Base-by-base conservation (phyloP, 2,329 filamentous ascomycete genomes). In the Aspergillus bombycis region DNA sequence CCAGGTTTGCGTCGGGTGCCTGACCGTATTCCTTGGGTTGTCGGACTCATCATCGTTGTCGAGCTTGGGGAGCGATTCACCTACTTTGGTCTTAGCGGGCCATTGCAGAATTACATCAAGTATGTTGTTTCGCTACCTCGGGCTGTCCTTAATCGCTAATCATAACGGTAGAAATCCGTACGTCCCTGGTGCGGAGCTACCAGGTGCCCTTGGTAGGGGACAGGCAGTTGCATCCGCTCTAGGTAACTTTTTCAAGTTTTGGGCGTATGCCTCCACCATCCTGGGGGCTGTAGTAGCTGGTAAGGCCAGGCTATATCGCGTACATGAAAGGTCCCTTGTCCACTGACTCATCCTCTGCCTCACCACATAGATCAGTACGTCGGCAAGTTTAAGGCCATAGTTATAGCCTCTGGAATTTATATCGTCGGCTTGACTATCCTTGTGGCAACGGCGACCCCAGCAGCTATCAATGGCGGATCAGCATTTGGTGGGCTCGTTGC, bases 331-430 rank as follows among this genome's bases (percentile, higher is more conserved):
- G 19, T 21, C 19, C 21, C 19, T 23, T 21, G 43, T 12, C n/a
- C 43, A 46, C 43, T 46, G n/a, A 46, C 43, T 60, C 23, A 43
- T n/a, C 2, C 0, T 54, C 21, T 19, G 26, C 34, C 1, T 10
- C 19, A 28, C 3, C 23, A 2, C 26, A 14, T 83, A 36, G 85
- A 87, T 62, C 79, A 80, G 12, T 84, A 82, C 71, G 73, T 84
- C 4, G 84, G 85, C 38, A 81, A 84, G 53, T 85, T 82, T 72
- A 84, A 82, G 62, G 84, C 84, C 0, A 82, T 86, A 16, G 26
- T 54, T 65, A 81, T 67, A 84, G 26, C 85, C 58, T 80, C 82
- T 59, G 68, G 78, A 38, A 73, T 88, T 57, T 88, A 88, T 75
- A 81, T 88, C 58, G 67, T 79, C 41, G 83, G 83, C 45, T 78